Conservation (phyloP, 768 basidiomycete genomes). For the Calocybe gangraenosa region DNA sequence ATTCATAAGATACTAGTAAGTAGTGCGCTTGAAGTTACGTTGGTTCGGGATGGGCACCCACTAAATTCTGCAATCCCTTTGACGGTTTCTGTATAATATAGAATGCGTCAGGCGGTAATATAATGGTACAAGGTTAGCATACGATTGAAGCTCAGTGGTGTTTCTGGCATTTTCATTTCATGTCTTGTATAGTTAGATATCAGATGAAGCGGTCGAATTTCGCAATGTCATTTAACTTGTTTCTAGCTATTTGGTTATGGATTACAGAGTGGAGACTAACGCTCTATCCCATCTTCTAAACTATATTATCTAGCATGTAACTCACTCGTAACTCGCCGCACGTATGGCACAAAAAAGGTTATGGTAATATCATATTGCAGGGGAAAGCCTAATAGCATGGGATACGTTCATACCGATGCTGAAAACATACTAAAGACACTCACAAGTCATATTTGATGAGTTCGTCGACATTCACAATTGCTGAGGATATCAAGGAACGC, state of each 20-base stretch:
- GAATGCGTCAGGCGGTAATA: slow-evolving; percentile 1
- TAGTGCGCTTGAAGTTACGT: not conserved
- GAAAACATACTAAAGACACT: slow-evolving; percentile 44
- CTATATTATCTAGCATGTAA: too few relatives aligned
- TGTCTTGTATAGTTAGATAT: too few relatives aligned
- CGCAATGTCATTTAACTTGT: too few relatives aligned
- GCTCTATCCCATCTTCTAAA: too few relatives aligned
- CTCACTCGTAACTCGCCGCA: too few relatives aligned
- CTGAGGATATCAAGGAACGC: slow-evolving; percentile 75
- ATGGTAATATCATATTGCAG: slow-evolving; percentile 20
- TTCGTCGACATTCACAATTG: slow-evolving; percentile 79
- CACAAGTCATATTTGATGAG: slow-evolving; percentile 86
- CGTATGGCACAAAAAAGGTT: too few relatives aligned
- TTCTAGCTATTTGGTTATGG: too few relatives aligned
- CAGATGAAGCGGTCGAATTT: too few relatives aligned
- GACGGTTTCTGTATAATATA: slow-evolving; percentile 45
- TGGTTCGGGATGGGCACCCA: slow-evolving; percentile 35
- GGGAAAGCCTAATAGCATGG: slow-evolving; percentile 16
- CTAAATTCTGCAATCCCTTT: slow-evolving; percentile 70
- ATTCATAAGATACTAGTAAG: not conserved
- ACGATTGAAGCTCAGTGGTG: slow-evolving; percentile 33
- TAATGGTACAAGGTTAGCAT: slow-evolving; percentile 9
- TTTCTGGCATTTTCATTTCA: slow-evolving; percentile 21
- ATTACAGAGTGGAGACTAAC: too few relatives aligned
- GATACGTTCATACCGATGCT: not conserved